Percentiles rank a stretch among this genome's conserved stretches.
Conservation (phyloP, 345 rosid species). For the Sisymbrium irio region DNA sequence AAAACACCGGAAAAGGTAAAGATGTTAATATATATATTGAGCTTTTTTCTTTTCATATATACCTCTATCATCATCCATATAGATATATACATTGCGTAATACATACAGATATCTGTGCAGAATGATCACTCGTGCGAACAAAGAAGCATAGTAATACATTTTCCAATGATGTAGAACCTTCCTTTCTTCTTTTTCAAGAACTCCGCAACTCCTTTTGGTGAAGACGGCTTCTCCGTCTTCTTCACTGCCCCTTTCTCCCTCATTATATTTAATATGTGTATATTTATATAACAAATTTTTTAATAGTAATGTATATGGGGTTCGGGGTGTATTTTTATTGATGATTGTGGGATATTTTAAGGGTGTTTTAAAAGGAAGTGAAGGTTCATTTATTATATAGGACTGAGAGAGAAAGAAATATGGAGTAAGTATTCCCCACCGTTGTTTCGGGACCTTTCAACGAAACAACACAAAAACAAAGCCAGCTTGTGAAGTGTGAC, state of each 20-base stretch:
- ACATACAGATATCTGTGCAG: no score
- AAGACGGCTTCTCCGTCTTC: constrained; percentile 24
- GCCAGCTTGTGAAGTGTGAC: constrained; percentile 26
- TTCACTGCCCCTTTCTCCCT: background rate
- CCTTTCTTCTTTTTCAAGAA: constrained; percentile 30
- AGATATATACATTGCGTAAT: no score
- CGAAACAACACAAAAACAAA: constrained; percentile 26
- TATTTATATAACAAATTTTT: background rate
- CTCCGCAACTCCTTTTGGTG: constrained; percentile 29
- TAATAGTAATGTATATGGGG: background rate
- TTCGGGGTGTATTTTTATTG: background rate
- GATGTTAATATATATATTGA: no score
- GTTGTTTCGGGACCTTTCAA: constrained; percentile 27
- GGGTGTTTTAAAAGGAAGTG: constrained; percentile 11
- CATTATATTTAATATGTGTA: background rate
- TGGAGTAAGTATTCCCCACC: constrained; percentile 24
- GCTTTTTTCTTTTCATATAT: no score
- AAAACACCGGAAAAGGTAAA: no score
- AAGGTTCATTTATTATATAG: background rate
- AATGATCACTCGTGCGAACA: constrained; percentile 30
- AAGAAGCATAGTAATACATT: constrained; percentile 39
- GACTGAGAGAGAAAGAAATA: constrained; percentile 13
- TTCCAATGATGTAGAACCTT: constrained; percentile 34
- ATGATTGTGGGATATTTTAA: background rate
- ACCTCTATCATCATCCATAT: no score